Percentiles rank a stretch among this genome's conserved stretches.
These are phyloP conservation scores for Hypoxylon cercidicola DNA, from an alignment of 495 filamentous ascomycete genomes.

Conservation along the genomic window DNA sequence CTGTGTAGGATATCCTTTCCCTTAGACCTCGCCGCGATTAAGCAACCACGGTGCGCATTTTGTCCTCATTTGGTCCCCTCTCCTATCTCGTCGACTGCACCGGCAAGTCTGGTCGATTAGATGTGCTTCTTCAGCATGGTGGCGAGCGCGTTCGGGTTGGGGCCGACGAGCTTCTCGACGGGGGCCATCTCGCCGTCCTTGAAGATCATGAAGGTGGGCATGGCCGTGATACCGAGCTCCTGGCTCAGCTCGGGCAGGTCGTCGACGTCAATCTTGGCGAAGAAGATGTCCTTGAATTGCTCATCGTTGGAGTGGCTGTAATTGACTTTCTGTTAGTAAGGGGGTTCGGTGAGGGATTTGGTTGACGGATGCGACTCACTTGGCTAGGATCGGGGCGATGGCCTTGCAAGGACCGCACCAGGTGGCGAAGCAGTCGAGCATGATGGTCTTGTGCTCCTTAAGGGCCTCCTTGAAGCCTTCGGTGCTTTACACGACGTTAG, in stretches of 20 bases:
- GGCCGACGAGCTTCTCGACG: slow-evolving; percentile 78
- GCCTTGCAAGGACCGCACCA: slow-evolving; percentile 98
- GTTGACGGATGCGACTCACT: slow-evolving; percentile 54
- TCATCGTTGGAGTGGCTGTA: slow-evolving; percentile 36
- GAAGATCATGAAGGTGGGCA: slow-evolving; percentile 94
- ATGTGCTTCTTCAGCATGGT: slow-evolving; percentile 57
- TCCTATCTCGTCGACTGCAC: not conserved
- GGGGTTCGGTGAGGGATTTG: slow-evolving; percentile 21
- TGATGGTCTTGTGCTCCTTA: slow-evolving; percentile 65
- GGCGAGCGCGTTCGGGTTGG: slow-evolving; percentile 74
- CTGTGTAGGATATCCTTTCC: slow-evolving; percentile 20
- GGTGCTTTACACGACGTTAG: slow-evolving; percentile 58
- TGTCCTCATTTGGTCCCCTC: not conserved
- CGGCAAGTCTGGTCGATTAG: not conserved
- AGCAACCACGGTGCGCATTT: not conserved
- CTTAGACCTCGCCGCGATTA: not conserved
- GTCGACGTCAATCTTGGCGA: slow-evolving; percentile 96
- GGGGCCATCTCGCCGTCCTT: slow-evolving; percentile 74
- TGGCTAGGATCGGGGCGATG: slow-evolving; percentile 78
- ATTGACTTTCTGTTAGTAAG: slow-evolving; percentile 4
- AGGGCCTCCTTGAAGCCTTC: slow-evolving; percentile 70
- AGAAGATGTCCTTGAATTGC: slow-evolving; percentile 62
- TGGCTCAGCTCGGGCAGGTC: slow-evolving; percentile 77
- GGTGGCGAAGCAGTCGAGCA: slow-evolving; percentile 87
- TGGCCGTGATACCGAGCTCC: slow-evolving; percentile 86